These are phyloP conservation scores for Diaporthe nobilis DNA, from an alignment of 2,329 filamentous ascomycete species.

Conservation along the genomic window DNA sequence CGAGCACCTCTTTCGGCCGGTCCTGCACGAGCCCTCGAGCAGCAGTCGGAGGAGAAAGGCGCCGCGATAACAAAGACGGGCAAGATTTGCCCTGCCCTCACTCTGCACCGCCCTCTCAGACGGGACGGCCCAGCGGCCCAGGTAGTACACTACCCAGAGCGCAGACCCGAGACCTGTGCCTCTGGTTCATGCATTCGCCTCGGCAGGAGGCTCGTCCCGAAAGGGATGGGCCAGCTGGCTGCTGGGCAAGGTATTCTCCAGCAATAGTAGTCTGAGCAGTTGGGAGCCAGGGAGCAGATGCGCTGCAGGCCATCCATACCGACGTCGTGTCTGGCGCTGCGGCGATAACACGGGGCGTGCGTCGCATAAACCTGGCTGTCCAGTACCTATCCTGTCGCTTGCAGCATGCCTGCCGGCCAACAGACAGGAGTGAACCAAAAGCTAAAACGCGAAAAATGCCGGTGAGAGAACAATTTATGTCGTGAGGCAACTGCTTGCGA, in stretches of 20 bases:
- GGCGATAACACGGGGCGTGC: constrained; percentile 8
- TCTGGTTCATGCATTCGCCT: constrained; percentile 5
- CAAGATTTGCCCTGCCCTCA: constrained; percentile 4
- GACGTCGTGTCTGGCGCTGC: constrained; percentile 2
- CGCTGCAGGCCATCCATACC: constrained; percentile 10
- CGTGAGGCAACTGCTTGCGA: constrained; percentile 20
- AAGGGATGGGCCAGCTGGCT: constrained; percentile 21
- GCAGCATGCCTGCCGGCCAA: constrained; percentile 3
- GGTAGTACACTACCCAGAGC: neutral
- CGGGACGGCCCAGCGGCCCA: constrained; percentile 23
- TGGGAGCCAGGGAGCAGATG: neutral
- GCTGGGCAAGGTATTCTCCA: neutral
- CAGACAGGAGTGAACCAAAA: neutral
- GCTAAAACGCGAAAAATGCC: neutral
- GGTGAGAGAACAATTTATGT: neutral
- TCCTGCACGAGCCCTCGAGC: neutral
- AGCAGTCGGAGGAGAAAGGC: neutral
- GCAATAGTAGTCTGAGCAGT: neutral
- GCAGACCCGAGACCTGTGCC: neutral
- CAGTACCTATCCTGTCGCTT: neutral
- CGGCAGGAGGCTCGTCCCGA: constrained; percentile 24
- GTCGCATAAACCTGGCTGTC: neutral
- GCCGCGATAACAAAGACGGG: constrained; percentile 3
- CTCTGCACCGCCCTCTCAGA: neutral
- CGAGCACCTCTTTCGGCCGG: neutral